Conservation (phyloP, 78 protist genomes). For the Chrysochromulina tobinii region DNA sequence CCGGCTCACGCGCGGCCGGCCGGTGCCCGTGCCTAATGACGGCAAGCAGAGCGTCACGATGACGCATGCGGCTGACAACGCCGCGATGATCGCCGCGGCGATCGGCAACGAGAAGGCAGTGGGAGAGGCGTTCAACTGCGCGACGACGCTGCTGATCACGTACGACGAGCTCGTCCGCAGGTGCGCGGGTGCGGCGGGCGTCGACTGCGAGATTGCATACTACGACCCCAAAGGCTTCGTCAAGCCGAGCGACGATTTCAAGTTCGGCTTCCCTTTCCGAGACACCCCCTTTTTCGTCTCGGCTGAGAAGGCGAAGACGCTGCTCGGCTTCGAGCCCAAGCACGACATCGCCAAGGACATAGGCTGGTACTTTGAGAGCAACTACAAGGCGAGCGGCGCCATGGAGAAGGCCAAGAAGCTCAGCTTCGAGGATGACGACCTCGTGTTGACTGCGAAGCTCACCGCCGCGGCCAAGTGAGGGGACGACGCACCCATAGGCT, state of each 20-base stretch:
- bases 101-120: background rate
- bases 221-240: background rate
- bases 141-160: background rate
- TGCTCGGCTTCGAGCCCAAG: slow-evolving; percentile 15
- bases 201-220: background rate
- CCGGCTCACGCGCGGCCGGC: slow-evolving; percentile 14
- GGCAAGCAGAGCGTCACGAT: slow-evolving; percentile 10
- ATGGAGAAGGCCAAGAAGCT: background rate
- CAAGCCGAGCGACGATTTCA: background rate
- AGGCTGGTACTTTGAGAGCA: background rate
- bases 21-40: background rate
- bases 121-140: slow-evolving; percentile 23
- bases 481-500: background rate
- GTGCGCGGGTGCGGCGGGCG: slow-evolving; percentile 13
- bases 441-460: too few relatives aligned
- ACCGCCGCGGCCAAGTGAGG: background rate
- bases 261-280: slow-evolving; percentile 4
- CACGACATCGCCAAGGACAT: background rate
- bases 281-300: slow-evolving; percentile 26
- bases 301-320: background rate
- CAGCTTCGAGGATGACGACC: too few relatives aligned
- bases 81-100: slow-evolving; percentile 25
- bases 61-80: slow-evolving; percentile 37
- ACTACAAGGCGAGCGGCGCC: background rate
- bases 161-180: background rate